Evolutionary conservation across 2,329 filamentous ascomycete genomes (phyloP).

Genomic region (Colletotrichum sublineola): DNA sequence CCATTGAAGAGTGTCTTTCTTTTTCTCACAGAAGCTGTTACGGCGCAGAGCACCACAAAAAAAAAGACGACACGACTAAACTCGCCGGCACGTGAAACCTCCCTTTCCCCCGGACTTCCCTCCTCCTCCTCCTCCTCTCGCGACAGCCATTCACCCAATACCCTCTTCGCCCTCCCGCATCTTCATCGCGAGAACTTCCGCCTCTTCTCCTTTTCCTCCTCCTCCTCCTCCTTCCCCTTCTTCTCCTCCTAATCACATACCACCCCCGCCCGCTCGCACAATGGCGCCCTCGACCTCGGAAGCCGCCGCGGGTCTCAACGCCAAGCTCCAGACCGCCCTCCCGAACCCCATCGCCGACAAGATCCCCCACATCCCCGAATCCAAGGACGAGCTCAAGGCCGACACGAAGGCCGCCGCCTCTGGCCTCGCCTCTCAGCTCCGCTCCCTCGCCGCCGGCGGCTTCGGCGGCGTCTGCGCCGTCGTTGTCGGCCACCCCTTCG

Average conservation of each 20-base stretch:
- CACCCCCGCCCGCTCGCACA: background rate
- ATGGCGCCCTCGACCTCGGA: constrained; percentile 46
- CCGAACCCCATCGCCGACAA: constrained; percentile 53
- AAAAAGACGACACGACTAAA: background rate
- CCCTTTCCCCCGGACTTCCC: constrained; percentile 12
- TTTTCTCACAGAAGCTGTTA: background rate
- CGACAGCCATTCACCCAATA: background rate
- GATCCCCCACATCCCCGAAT: constrained; percentile 60
- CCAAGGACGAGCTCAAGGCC: constrained; percentile 59
- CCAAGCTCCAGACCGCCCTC: constrained; percentile 43
- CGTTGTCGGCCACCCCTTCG: constrained; percentile 94
- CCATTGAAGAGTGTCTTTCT: background rate
- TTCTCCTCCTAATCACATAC: background rate
- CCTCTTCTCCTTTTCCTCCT: background rate
- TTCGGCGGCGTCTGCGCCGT: constrained; percentile 96
- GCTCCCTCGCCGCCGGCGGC: constrained; percentile 89
- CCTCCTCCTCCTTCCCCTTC: background rate
- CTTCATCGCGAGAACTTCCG: background rate
- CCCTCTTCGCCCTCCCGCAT: background rate
- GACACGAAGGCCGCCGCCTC: constrained; percentile 56
- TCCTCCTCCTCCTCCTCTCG: background rate
- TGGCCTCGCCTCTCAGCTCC: constrained; percentile 67
- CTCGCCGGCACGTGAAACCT: constrained; percentile 25
- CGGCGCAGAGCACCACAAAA: background rate
- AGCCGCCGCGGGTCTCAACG: constrained; percentile 42